A percentile compares a stretch with the other conserved stretches of the same genome.
Evolutionary conservation across 2,329 filamentous ascomycete genomes (phyloP).

Genomic region (Fusarium annulatum): DNA sequence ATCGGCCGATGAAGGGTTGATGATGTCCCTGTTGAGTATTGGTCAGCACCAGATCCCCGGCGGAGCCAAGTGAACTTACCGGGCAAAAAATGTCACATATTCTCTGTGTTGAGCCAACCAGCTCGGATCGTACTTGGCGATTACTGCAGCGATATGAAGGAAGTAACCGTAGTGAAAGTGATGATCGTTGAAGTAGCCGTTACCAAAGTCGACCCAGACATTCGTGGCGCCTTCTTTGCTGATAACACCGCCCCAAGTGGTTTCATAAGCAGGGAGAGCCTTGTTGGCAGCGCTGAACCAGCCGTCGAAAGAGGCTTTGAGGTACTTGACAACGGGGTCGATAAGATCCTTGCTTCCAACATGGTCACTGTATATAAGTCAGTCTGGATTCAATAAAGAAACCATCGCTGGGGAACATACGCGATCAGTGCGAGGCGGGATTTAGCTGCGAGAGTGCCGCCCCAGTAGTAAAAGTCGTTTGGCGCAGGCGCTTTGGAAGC

Average conservation of each 20-base stretch:
- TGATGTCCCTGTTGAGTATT: not conserved
- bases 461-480: not conserved
- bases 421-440: not conserved
- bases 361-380: not conserved
- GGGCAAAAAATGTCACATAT: not conserved
- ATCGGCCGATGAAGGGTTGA: not conserved
- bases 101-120: not conserved
- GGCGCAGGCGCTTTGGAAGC: not conserved
- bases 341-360: not conserved
- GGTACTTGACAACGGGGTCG: not conserved
- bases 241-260: not conserved
- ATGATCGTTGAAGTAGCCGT: not conserved
- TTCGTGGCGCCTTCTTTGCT: not conserved
- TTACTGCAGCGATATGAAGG: not conserved
- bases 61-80: not conserved
- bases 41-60: not conserved
- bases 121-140: not conserved
- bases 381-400: not conserved
- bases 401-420: accelerated
- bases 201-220: not conserved
- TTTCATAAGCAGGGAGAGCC: not conserved
- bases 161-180: conserved; percentile 2
- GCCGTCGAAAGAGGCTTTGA: not conserved
- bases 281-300: not conserved
- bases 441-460: not conserved